Base-by-base conservation (phyloP, 306 rosid genomes). In the Cucurbita ficifolia region DNA sequence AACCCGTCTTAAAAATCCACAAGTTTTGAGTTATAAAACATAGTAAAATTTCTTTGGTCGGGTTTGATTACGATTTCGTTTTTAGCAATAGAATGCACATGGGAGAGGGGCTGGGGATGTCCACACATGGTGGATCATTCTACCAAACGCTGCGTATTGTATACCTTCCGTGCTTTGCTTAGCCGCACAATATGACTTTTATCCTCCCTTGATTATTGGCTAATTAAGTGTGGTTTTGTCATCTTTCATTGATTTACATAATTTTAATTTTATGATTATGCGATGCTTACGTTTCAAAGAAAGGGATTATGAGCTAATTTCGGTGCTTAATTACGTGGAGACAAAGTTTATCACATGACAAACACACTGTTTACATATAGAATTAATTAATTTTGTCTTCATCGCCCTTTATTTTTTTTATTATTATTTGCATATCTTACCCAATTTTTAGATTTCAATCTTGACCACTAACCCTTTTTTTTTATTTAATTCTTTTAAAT, bases 171-270 rank as follows among this genome's bases (percentile, higher is more conserved):
- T 46, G 55, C 73, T 14, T 49, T 46, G 21, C 58, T 49, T 29
- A 33, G 58, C 74, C 74, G 74, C 74, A 70, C 0, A 49, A 70
- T 4, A 70, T 13, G 58, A 70, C 74, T 70, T 69, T 48, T 29
- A 16, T 70, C 43, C 17, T 49, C 45, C 74, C 43, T 16, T 70
- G 33, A 70, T 70, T 70, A 49, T 70, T 68, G 73, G 29, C 7
- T 8, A 29, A 29, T 29, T 29, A 45, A 70, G 45, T 49, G 58
- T 29, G 2, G 16, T 70, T 70, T 70, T 24, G 19, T 49, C 22
- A 14, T 49, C 74, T 46, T 33, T 4, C 5, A 4, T 49, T 14
- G 1, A 4, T 49, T 14, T 1, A 14, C 17, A 64, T 42, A 24
- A 9, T 29, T 70, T 49, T 14, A 16, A 48, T 13, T 29, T 12